A percentile compares a stretch with the other conserved stretches of the same genome.
These are phyloP conservation scores for Xylaria sp. DNA, from an alignment of 2,329 filamentous ascomycete genomes.

Conservation along the genomic window DNA sequence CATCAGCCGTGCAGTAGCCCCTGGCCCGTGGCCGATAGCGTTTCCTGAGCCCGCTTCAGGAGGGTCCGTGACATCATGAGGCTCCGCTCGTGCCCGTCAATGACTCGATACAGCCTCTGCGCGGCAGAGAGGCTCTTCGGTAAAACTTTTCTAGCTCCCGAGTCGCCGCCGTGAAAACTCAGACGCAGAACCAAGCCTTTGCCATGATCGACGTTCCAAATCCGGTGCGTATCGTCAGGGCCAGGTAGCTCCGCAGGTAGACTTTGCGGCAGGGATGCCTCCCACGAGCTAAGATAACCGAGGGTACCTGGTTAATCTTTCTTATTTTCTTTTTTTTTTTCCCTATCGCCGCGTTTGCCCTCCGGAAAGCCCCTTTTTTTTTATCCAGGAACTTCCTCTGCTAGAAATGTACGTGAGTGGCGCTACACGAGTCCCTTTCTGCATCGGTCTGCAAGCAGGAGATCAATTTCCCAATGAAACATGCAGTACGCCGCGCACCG, in stretches of 20 bases:
- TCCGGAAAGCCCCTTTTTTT: conserved; percentile 1
- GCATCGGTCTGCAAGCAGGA: conserved; percentile 11
- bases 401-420: too few species aligned
- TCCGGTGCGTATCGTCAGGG: conserved; percentile 13
- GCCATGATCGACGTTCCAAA: conserved; percentile 15
- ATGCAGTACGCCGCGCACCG: neutral
- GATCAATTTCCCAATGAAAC: conserved; percentile 6
- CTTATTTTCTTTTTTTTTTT: neutral
- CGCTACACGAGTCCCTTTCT: neutral
- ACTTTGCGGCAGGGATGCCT: neutral
- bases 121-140: conserved; percentile 22
- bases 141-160: conserved; percentile 23
- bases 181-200: conserved; percentile 18
- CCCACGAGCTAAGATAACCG: neutral
- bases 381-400: too few species aligned
- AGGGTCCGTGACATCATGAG: conserved; percentile 29
- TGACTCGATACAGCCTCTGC: conserved; percentile 28
- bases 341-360: neutral
- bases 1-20: conserved; percentile 17
- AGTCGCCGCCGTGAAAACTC: conserved; percentile 1
- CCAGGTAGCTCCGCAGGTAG: too few species aligned
- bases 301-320: neutral
- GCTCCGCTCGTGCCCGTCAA: conserved; percentile 25
- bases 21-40: neutral
- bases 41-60: neutral